Percentiles rank a stretch among this genome's conserved stretches.
Conservation (phyloP, 108 stramenopile genomes). For the Pseudonitzschia delicatissima region DNA sequence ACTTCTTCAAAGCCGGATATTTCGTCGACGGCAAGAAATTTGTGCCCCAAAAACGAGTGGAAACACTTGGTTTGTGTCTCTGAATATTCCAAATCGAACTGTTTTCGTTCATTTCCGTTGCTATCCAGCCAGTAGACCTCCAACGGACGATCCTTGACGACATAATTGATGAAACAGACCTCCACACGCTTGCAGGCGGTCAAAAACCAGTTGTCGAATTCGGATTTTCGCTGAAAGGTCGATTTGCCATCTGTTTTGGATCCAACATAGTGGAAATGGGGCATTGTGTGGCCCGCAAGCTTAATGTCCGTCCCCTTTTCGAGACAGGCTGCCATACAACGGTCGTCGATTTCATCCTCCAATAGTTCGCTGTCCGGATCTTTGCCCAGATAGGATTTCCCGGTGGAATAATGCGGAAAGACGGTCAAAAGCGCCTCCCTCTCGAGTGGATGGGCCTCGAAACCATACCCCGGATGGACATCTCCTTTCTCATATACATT, state of each 20-base stretch:
- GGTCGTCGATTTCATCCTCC: not conserved
- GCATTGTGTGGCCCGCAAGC: slow-evolving; percentile 28
- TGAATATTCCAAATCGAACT: slow-evolving; percentile 30
- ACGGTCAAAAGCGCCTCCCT: slow-evolving; percentile 20
- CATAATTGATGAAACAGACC: slow-evolving; percentile 60
- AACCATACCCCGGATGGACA: not conserved
- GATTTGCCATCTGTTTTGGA: slow-evolving; percentile 9
- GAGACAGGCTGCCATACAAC: slow-evolving; percentile 27
- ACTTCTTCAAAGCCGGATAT: slow-evolving; percentile 32
- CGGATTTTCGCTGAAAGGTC: too few species aligned
- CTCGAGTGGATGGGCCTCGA: slow-evolving; percentile 7
- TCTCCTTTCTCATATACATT: not conserved
- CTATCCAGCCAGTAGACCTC: slow-evolving; percentile 46
- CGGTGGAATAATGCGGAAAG: slow-evolving; percentile 10
- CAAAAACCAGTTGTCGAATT: slow-evolving; percentile 28
- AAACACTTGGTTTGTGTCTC: slow-evolving; percentile 57
- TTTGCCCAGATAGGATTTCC: too few species aligned
- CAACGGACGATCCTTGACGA: slow-evolving; percentile 23
- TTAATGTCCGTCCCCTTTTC: slow-evolving; percentile 29
- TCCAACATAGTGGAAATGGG: slow-evolving; percentile 9
- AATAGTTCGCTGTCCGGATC: too few species aligned
- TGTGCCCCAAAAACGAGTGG: slow-evolving; percentile 53
- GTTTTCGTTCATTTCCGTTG: not conserved
- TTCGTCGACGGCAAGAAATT: slow-evolving; percentile 43
- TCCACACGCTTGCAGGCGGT: slow-evolving; percentile 42